Base-by-base conservation (phyloP, 2,329 filamentous ascomycete species). In the Rutstroemia sp. region DNA sequence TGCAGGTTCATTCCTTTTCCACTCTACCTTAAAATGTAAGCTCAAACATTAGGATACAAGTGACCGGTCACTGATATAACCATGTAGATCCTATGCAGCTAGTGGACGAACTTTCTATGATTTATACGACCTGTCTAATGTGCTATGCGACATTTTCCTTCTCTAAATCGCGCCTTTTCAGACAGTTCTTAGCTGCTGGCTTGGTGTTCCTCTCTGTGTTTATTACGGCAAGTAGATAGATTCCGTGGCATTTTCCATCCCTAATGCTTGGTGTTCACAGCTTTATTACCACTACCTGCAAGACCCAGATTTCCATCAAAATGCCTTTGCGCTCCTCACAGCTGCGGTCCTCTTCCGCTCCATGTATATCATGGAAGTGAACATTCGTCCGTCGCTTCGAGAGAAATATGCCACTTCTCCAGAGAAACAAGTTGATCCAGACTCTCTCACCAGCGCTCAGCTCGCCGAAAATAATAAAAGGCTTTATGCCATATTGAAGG, bases 251-350 rank as follows among this genome's bases (percentile, higher is more conserved):
- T 10, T 30, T n/a, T 2, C 19, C 5, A 23, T 18, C 27, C 12
- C 57, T 59, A 47, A 59, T 23, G 2, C 12, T 3, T 37, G 12
- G 30, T 45, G 12, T 27, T 34, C 37, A 59, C 18, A 61, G 16
- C 70, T 81, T 9, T 88, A 88, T 67, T 90, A 90, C 69, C 86
- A 89, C 69, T 87, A 88, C 65, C 75, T 88, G 2, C 83, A 88
- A 70, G 83, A 89, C 60, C 86, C 86, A 0, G 73, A 77, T 0
- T 90, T 89, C 71, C 86, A 90, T 70, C 86, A 89, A 66, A 86
- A 80, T 65, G 80, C 81, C n/a, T 89, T 87, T 62, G 85, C 83
- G 0, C 47, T 69, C 38, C 55, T 89, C 38, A 88, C 86, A 0
- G 77, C 77, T 10, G 72, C 84, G 50, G 81, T 89, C 7, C 71